Percentiles rank a stretch among this genome's conserved stretches.
Evolutionary conservation across 2,329 filamentous ascomycete genomes (phyloP).

Genomic region (Simplicillium aogashimaense): DNA sequence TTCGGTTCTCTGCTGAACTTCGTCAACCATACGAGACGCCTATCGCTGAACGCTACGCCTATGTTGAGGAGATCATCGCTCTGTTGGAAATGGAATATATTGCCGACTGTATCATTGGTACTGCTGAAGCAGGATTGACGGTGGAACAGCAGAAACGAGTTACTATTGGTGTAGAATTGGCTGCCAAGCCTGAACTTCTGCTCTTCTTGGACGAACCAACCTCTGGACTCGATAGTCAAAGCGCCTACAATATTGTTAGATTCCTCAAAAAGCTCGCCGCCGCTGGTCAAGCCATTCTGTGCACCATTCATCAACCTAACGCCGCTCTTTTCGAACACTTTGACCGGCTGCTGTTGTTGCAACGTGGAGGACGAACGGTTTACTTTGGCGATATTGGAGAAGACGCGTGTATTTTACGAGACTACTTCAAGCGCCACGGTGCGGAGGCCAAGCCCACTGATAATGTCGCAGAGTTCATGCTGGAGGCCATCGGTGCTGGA

Average conservation of each 20-base stretch:
- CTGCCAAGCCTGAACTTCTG: background rate
- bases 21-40: constrained; percentile 46
- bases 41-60: constrained; percentile 25
- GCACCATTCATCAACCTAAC: constrained; percentile 87
- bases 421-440: constrained; percentile 50
- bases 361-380: constrained; percentile 69
- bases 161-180: constrained; percentile 67
- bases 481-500: constrained; percentile 73
- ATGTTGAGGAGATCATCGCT: constrained; percentile 34
- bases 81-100: constrained; percentile 37
- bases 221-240: constrained; percentile 48
- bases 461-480: constrained; percentile 69
- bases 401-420: constrained; percentile 61
- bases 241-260: constrained; percentile 66
- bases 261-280: constrained; percentile 67
- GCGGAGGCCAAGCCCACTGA: constrained; percentile 46
- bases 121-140: constrained; percentile 52
- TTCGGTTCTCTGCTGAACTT: constrained; percentile 53
- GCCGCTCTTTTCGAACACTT: constrained; percentile 82
- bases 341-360: constrained; percentile 68
- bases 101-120: constrained; percentile 37
- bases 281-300: constrained; percentile 81
- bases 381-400: constrained; percentile 81
- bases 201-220: constrained; percentile 48
- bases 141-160: constrained; percentile 51